These are phyloP conservation scores for Gaultheria prostrata DNA, from an alignment of 148 eudicot species.

Conservation along the genomic window DNA sequence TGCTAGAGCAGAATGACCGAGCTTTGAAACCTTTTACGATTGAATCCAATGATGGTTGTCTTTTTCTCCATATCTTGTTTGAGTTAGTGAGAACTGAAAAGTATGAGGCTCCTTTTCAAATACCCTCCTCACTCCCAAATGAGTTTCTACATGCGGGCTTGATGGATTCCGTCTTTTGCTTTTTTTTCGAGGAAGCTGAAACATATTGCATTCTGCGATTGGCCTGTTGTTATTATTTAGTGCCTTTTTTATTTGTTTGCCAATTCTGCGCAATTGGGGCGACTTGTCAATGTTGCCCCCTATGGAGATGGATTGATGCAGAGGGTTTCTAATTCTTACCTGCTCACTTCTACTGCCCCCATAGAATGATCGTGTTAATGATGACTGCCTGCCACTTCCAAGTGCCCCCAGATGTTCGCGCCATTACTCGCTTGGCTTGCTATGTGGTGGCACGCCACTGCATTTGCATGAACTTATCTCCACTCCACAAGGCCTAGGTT, in stretches of 20 bases:
- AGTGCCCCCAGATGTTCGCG: not conserved
- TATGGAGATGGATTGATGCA: not conserved
- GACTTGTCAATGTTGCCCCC: no score
- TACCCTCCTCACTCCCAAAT: not conserved
- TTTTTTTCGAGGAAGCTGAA: no score
- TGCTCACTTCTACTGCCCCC: not conserved
- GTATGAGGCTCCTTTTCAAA: not conserved
- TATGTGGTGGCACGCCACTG: not conserved
- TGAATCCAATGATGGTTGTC: not conserved
- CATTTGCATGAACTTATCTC: not conserved
- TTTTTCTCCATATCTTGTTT: not conserved
- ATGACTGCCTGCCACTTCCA: not conserved
- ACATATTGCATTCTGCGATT: no score
- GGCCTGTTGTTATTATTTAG: no score
- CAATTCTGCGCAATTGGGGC: no score
- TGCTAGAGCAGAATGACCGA: not conserved
- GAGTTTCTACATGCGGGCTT: not conserved
- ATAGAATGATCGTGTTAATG: not conserved
- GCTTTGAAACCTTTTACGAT: not conserved
- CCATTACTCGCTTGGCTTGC: not conserved
- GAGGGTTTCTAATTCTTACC: not conserved
- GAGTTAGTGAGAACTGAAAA: not conserved
- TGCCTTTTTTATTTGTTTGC: no score
- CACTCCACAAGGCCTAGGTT: not conserved
- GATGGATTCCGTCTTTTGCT: not conserved